Evolutionary conservation across 164 flowering plant species (phyloP), one percentile per base, ranked within the genome.

Genomic region (Euptelea pleiosperma): DNA sequence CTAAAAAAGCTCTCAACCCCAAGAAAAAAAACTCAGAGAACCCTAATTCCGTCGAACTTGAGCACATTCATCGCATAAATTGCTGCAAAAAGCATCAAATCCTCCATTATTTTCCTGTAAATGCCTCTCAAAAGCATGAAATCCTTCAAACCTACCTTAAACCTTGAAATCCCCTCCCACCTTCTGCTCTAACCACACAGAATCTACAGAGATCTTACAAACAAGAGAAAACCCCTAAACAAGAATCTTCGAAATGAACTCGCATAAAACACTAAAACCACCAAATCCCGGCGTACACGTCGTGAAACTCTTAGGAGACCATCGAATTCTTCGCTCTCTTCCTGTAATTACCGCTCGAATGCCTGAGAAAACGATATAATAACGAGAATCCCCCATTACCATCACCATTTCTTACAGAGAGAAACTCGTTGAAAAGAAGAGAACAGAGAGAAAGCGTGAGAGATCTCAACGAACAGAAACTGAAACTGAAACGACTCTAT

Each of bases 301-400:
- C 10, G 28, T 33, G n/a, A 33, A 48, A 48, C 55, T 52, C 49
- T 28, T 44, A 7, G 50, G 35, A 25, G 40, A 33, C 24, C 51
- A 14, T 40, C 57, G 70, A 21, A 61, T 49, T 19, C 66, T 40
- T 42, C 30, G 39, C 22, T 43, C 40, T 56, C 28, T 61, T 25
- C 36, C 52, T 7, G 62, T 42, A 34, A 61, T 61, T 8, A 42
- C 41, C 16, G 18, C 58, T 43, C 36, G 36, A 39, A 42, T 19
- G 39, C 34, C 18, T 9, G 31, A 55, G 8, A 46, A 8, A 21
- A 48, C 19, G 36, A 49, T 15, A 9, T 16, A 14, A 2, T 40
- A 43, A 25, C 36, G 16, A 8, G 29, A 55, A 41, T 67, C 62
- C 24, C 34, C 61, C 66, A 67, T 67, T 4, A 24, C 24, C 61